These are phyloP conservation scores for Pterulicium gracile DNA, from an alignment of 1,284 basidiomycete genomes.

Conservation along the genomic window DNA sequence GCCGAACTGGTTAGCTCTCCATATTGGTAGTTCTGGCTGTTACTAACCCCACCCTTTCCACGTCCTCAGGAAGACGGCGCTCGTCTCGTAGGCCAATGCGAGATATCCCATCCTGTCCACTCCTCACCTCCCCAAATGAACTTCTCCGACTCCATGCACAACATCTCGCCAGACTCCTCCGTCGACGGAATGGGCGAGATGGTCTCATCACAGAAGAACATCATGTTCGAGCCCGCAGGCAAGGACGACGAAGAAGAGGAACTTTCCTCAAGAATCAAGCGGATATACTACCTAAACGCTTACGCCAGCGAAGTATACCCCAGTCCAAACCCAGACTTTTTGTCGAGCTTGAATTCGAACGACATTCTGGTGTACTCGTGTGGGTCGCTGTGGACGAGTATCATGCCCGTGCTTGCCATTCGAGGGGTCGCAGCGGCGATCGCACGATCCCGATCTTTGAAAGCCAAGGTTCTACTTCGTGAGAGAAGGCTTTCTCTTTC, in stretches of 20 bases:
- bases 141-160: slow-evolving; percentile 16
- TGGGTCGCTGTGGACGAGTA: slow-evolving; percentile 90
- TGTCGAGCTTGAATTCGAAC: slow-evolving; percentile 53
- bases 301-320: slow-evolving; percentile 90
- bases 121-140: slow-evolving; percentile 14
- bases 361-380: slow-evolving; percentile 84
- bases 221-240: slow-evolving; percentile 51
- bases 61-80: slow-evolving; percentile 58
- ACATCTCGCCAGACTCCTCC: slow-evolving; percentile 18
- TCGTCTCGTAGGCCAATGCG: slow-evolving; percentile 87
- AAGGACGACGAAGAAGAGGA: slow-evolving; percentile 46
- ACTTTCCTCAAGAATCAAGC: slow-evolving; percentile 22
- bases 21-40: slow-evolving; percentile 6
- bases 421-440: slow-evolving; percentile 76
- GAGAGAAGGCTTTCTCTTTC: slow-evolving; percentile 18
- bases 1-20: slow-evolving; percentile 64
- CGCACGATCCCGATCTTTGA: slow-evolving; percentile 60
- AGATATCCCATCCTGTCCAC: slow-evolving; percentile 87
- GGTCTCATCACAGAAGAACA: slow-evolving; percentile 39
- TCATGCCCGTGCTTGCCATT: slow-evolving; percentile 86
- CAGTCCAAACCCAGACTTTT: slow-evolving; percentile 74
- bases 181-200: slow-evolving; percentile 42
- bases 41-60: slow-evolving; percentile 4
- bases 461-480: slow-evolving; percentile 81
- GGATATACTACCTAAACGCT: slow-evolving; percentile 88